phyloP scores from a whole-genome alignment of 495 filamentous ascomycete genomes.

The Aspergillus nidulans region DNA sequence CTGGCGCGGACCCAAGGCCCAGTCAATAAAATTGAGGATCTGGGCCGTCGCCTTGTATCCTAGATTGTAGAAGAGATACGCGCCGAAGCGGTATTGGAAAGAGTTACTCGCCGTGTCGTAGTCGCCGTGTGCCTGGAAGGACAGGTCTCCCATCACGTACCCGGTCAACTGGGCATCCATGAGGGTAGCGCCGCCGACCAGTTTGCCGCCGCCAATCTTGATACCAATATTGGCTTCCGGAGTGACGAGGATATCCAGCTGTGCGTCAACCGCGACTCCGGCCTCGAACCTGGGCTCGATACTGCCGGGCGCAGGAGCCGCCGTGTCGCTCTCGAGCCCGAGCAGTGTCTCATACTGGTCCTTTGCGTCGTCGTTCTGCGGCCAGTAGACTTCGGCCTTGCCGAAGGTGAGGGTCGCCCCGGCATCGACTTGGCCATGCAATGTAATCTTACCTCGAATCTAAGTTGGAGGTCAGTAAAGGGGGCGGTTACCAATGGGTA shows the following conservation, averaged over 20 bases:
- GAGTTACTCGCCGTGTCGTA: constrained; percentile 1
- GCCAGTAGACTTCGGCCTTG: constrained; percentile 26
- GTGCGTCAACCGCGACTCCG: constrained; percentile 15
- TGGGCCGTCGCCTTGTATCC: constrained; percentile 21
- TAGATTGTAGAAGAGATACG: constrained; percentile 22
- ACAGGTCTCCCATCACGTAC: constrained; percentile 15
- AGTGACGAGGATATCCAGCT: constrained; percentile 19
- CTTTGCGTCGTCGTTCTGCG: constrained; percentile 22
- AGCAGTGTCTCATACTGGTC: constrained; percentile 9
- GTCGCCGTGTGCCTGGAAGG: constrained; percentile 18
- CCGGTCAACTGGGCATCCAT: constrained; percentile 23
- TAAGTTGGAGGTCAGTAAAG: too few relatives aligned
- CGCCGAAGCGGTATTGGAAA: constrained; percentile 14
- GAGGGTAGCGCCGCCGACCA: constrained; percentile 15
- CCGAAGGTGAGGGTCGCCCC: constrained; percentile 23
- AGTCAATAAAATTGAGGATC: constrained; percentile 18
- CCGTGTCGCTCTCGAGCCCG: constrained; percentile 8
- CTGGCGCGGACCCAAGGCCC: constrained; percentile 11
- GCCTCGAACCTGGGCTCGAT: constrained; percentile 21
- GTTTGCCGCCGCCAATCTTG: constrained; percentile 19
- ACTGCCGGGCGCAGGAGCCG: constrained; percentile 5
- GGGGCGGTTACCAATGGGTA: too few relatives aligned
- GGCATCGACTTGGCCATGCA: constrained; percentile 18
- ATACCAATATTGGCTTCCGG: constrained; percentile 24
- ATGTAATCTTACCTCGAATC: constrained; percentile 15